Conservation (phyloP, 345 rosid species). For the Gossypium australe region DNA sequence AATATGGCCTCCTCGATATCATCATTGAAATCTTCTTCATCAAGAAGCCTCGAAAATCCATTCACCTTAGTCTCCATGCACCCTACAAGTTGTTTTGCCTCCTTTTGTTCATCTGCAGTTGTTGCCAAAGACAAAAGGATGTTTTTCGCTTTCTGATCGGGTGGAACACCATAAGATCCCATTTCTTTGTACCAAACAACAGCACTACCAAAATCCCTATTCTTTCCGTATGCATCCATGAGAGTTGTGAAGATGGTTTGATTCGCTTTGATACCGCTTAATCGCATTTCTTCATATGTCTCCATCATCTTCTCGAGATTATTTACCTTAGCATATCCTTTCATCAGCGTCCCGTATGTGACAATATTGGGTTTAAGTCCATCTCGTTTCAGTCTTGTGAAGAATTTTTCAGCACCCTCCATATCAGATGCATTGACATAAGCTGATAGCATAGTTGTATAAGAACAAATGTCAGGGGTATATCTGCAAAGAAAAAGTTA, state of each 20-base stretch:
- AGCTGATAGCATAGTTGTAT: slow-evolving; percentile 90
- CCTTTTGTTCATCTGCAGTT: slow-evolving; percentile 55
- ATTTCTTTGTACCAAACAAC: slow-evolving; percentile 81
- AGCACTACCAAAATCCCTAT: slow-evolving; percentile 74
- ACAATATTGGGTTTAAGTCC: slow-evolving; percentile 64
- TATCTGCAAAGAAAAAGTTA: slow-evolving; percentile 36
- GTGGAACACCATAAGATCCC: slow-evolving; percentile 55
- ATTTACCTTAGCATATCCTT: slow-evolving; percentile 73
- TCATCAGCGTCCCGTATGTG: slow-evolving; percentile 76
- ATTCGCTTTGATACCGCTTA: slow-evolving; percentile 56
- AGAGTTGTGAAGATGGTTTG: slow-evolving; percentile 76
- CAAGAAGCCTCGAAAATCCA: slow-evolving; percentile 20
- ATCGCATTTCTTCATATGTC: slow-evolving; percentile 60
- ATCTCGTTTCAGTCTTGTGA: slow-evolving; percentile 64
- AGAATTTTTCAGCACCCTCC: slow-evolving; percentile 94
- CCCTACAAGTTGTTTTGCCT: slow-evolving; percentile 60
- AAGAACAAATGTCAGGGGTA: slow-evolving; percentile 77
- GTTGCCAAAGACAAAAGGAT: slow-evolving; percentile 72
- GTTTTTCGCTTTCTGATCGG: slow-evolving; percentile 90
- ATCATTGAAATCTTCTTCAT: slow-evolving; percentile 32
- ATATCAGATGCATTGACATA: slow-evolving; percentile 84
- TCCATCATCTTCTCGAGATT: slow-evolving; percentile 74
- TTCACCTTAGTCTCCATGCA: slow-evolving; percentile 22
- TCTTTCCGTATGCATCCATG: slow-evolving; percentile 90
- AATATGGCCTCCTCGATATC: slow-evolving; percentile 1